Conservation (phyloP, 2,329 filamentous ascomycete species). For the Calonectria pseudoreteaudii region DNA sequence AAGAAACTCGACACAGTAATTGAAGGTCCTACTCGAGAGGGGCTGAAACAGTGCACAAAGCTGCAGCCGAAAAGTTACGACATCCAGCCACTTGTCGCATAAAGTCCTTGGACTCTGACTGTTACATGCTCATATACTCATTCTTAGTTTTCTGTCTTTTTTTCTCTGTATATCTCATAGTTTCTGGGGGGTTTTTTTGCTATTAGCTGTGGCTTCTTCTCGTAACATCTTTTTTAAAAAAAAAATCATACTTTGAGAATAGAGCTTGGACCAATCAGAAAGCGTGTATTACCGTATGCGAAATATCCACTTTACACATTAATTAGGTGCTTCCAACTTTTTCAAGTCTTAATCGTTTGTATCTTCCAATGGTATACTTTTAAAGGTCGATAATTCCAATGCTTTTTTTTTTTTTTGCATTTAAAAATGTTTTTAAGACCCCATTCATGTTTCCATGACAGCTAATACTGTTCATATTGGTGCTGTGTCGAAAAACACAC, state of each 20-base stretch:
- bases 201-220: not conserved
- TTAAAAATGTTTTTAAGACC: too few relatives aligned
- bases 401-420: too few relatives aligned
- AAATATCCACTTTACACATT: not conserved
- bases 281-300: not conserved
- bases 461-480: not conserved
- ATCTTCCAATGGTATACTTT: not conserved
- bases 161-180: not conserved
- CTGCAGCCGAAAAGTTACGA: not conserved
- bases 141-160: not conserved
- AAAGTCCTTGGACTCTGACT: not conserved
- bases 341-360: not conserved
- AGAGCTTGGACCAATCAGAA: not conserved
- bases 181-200: not conserved
- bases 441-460: not conserved
- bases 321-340: not conserved
- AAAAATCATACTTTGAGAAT: not conserved
- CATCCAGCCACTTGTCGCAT: not conserved
- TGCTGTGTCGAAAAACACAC: not conserved
- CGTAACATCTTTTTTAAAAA: too few relatives aligned
- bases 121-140: not conserved
- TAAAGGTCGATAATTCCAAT: too few relatives aligned
- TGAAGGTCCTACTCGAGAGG: not conserved
- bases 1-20: not conserved
- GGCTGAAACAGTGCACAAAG: not conserved